Base-by-base conservation (phyloP, 768 basidiomycete genomes). In the Boletus huronensis region DNA sequence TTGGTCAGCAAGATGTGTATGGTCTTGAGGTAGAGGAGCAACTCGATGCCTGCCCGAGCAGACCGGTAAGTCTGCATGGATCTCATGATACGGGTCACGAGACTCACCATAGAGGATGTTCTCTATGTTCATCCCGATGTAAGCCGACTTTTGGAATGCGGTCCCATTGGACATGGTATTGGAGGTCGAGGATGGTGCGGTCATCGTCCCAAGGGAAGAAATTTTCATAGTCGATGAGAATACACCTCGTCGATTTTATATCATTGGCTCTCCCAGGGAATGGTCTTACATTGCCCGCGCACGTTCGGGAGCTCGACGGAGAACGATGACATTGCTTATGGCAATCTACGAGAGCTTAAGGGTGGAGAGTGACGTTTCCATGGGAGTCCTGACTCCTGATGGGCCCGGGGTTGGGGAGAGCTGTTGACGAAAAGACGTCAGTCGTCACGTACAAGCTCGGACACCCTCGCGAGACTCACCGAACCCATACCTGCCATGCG, bases 21-120 rank as follows among this genome's bases (percentile, higher is more conserved):
- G n/a, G 67, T 63, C 31, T 51, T 52, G 9, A 70, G 53, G 48
- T 69, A 71, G 28, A 68, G 59, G 26, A 60, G 6, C 5, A 69
- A 25, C 21, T 66, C 54, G 1, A 70, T 40, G 21, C 67, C 67
- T 69, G 47, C 35, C 32, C 19, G 31, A 34, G 21, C 13, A 25
- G n/a, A n/a, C 9, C 5, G 1, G 21, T 50, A 34, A 38, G 39
- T 28, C 6, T 19, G 32, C 5, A 34, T 36, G 23, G 17, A 17
- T 49, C 23, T 17, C 31, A 21, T 36, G n/a, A 23, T 23, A 6
- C 2, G 6, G 1, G 13, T 26, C 14, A 3, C 4, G 31, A 36
- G n/a, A 51, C 60, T 60, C 28, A 68, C 65, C 66, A 52, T 68
- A 66, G 23, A 66, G 29, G 29, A 66, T 53, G 32, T 63, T 39